Percentiles rank a stretch among this genome's conserved stretches.
Conservation (phyloP, 495 filamentous ascomycete genomes). For the Hypoxylon perforatum region DNA sequence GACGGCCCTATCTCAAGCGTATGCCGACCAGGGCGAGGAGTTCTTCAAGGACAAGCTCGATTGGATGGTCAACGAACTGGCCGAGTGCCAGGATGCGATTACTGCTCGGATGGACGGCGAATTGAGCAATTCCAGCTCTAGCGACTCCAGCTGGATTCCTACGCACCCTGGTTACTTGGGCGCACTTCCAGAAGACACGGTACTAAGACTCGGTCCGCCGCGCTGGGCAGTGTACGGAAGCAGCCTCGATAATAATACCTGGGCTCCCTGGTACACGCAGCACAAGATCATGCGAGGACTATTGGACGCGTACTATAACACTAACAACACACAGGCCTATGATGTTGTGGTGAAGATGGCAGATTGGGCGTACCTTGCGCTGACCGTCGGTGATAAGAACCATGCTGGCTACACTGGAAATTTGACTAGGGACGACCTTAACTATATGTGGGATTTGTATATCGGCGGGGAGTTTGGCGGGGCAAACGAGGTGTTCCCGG, state of each 20-base stretch:
- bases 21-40: constrained; percentile 37
- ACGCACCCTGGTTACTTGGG: constrained; percentile 35
- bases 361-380: constrained; percentile 38
- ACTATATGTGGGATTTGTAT: constrained; percentile 42
- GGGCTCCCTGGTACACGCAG: constrained; percentile 41
- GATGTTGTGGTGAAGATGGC: constrained; percentile 33
- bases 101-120: constrained; percentile 29
- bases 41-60: constrained; percentile 33
- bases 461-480: constrained; percentile 43
- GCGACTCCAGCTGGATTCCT: constrained; percentile 30
- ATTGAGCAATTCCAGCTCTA: neutral
- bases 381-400: constrained; percentile 40
- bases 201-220: constrained; percentile 37
- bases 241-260: constrained; percentile 26
- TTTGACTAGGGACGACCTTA: constrained; percentile 36
- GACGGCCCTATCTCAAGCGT: constrained; percentile 39
- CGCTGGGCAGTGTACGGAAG: constrained; percentile 37
- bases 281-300: constrained; percentile 40
- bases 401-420: constrained; percentile 33
- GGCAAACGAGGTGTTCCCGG: constrained; percentile 46
- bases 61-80: constrained; percentile 39
- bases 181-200: constrained; percentile 37
- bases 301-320: constrained; percentile 40
- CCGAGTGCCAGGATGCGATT: constrained; percentile 32
- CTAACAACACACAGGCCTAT: constrained; percentile 32